Evolutionary conservation across 768 basidiomycete genomes (phyloP).

Genomic region (Phylloporus sp.): DNA sequence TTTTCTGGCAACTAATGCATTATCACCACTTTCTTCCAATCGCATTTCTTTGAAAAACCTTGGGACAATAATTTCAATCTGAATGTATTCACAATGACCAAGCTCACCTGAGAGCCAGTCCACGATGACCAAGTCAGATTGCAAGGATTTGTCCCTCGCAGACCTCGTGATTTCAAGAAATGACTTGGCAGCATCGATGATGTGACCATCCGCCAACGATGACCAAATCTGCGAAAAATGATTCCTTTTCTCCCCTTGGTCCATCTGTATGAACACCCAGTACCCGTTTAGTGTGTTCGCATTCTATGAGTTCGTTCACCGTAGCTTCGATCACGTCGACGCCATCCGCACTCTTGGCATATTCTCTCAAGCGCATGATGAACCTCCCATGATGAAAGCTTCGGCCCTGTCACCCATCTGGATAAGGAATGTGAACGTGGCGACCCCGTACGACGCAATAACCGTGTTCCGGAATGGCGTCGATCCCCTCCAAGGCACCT

Average conservation of each 20-base stretch:
- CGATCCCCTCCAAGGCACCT: constrained; percentile 78
- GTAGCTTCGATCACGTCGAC: constrained; percentile 86
- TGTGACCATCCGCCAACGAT: constrained; percentile 94
- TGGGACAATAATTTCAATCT: too few relatives aligned
- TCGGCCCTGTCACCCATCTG: constrained; percentile 63
- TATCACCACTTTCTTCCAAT: too few relatives aligned
- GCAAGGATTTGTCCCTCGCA: too few relatives aligned
- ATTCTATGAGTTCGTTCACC: constrained; percentile 70
- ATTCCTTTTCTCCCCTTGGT: constrained; percentile 41
- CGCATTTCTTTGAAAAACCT: too few relatives aligned
- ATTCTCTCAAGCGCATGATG: constrained; percentile 70
- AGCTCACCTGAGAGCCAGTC: too few relatives aligned
- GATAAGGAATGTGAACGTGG: constrained; percentile 88
- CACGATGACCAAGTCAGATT: too few relatives aligned
- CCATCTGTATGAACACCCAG: constrained; percentile 59
- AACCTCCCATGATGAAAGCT: constrained; percentile 95
- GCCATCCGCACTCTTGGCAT: constrained; percentile 53
- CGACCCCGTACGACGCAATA: constrained; percentile 76
- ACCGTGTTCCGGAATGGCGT: constrained; percentile 76
- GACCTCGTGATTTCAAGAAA: too few relatives aligned
- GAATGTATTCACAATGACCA: too few relatives aligned
- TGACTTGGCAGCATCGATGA: too few relatives aligned
- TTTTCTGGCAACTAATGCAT: too few relatives aligned
- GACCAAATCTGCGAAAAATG: constrained; percentile 72
- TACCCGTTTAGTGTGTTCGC: constrained; percentile 46